These are phyloP conservation scores for Yamadazyma triangularis DNA, from an alignment of 1,139 yeast genomes.

Conservation along the genomic window DNA sequence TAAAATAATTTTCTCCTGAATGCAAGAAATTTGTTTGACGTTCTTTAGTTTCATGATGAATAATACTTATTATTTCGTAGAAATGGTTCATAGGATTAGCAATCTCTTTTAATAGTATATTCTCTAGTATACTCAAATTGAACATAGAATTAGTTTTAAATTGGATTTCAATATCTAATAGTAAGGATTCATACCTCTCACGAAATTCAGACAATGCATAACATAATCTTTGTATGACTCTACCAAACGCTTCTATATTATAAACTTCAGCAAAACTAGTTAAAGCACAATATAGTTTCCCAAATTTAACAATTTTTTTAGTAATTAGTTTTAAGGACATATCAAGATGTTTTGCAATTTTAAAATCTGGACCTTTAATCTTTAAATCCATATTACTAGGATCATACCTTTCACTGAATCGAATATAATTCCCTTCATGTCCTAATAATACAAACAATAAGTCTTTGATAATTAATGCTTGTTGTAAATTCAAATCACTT, in stretches of 20 bases:
- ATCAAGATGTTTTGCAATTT: constrained; percentile 69
- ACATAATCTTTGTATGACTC: constrained; percentile 71
- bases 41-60: constrained; percentile 37
- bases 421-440: constrained; percentile 71
- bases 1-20: constrained; percentile 16
- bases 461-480: constrained; percentile 69
- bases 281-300: constrained; percentile 58
- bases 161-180: constrained; percentile 52
- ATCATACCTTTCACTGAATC: constrained; percentile 61
- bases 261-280: constrained; percentile 54
- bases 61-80: constrained; percentile 48
- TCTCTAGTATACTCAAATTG: constrained; percentile 32
- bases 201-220: constrained; percentile 50
- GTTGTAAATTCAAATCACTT: constrained; percentile 52
- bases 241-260: constrained; percentile 55
- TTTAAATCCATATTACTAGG: constrained; percentile 29
- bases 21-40: constrained; percentile 10
- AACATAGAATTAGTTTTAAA: constrained; percentile 40
- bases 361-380: constrained; percentile 69
- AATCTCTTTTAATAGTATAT: constrained; percentile 25
- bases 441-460: constrained; percentile 67
- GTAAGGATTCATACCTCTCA: constrained; percentile 40
- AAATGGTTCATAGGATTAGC: constrained; percentile 43
- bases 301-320: constrained; percentile 54
- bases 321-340: constrained; percentile 72